Base-by-base conservation (phyloP, 1,284 basidiomycete genomes). In the Exsudoporus floridanus region DNA sequence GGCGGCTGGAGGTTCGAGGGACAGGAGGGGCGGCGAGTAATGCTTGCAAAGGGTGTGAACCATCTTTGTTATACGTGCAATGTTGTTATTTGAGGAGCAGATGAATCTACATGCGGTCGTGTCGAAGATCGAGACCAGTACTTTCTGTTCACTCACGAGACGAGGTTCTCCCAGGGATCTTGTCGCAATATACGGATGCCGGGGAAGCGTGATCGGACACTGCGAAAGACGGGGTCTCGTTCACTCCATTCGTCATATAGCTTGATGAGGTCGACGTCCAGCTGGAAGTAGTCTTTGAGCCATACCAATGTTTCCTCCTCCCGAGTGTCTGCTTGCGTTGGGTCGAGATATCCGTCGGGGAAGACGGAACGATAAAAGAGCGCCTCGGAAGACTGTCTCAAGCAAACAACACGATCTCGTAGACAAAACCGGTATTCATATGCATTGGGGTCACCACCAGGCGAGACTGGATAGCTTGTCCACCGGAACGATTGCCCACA, bases 21-120 rank as follows among this genome's bases (percentile, higher is more conserved):
- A 76, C 30, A 88, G 61, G 10, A 95, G 70, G 9, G 83, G 73
- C 9, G 83, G 76, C 2, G 90, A 90, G 65, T 85, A 95, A 30
- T 86, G 77, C 37, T 72, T 78, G 66, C 84, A 92, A 49, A 88
- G 78, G 56, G 80, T 74, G 60, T 88, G 87, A 34, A 97, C 84
- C 86, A 98, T 94, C 54, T 88, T 89, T 5, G 91, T 90, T 64
- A 97, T 98, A 1, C 94, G 86, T 3, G 83, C 73, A 46, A 98
- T 99, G 63, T 99, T 96, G 70, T 99, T 99, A 66, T 98, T 99
- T 1, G 94, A 93, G 16, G 94, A 98, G 65, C 96, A 99, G 59
- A 99, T 98, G 74, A 99, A 99, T 9, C 94, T 96, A 57, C 45
- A 40, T 35, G 53, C 28, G 33, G 38, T 52, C 48, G 46, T 53